Evolutionary conservation across 176 grass and related monocot species (phyloP).

Genomic region (Hsuehochloa calcarea): DNA sequence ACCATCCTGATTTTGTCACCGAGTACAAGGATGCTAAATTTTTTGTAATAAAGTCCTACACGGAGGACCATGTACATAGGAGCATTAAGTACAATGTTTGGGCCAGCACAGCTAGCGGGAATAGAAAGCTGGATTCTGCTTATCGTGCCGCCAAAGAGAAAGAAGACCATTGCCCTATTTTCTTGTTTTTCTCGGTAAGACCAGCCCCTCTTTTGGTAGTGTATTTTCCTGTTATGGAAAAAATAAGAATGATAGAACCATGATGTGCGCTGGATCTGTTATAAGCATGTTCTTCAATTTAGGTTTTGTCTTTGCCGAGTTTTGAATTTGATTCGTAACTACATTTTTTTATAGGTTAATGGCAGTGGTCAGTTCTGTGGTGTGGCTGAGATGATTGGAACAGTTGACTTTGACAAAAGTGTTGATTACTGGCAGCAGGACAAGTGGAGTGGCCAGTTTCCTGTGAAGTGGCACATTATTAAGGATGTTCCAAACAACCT

Average conservation of each 20-base stretch:
- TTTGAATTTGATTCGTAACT: conserved; percentile 6
- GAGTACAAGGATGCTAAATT: conserved; percentile 67
- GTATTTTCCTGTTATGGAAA: neutral
- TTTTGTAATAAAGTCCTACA: conserved; percentile 77
- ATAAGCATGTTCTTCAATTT: neutral
- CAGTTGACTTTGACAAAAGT: conserved; percentile 82
- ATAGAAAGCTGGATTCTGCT: conserved; percentile 66
- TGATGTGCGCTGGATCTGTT: neutral
- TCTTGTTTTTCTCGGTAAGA: conserved; percentile 80
- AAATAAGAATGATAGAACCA: neutral
- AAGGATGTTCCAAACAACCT: conserved; percentile 83
- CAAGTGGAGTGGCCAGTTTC: conserved; percentile 90
- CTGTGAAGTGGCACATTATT: conserved; percentile 87
- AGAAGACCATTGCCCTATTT: conserved; percentile 54
- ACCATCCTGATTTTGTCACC: conserved; percentile 48
- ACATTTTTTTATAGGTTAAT: conserved; percentile 62
- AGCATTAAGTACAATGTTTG: conserved; percentile 77
- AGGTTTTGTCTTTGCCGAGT: neutral
- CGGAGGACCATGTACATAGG: conserved; percentile 70
- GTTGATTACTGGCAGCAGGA: conserved; percentile 89
- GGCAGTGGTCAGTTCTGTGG: conserved; percentile 84
- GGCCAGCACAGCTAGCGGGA: conserved; percentile 60
- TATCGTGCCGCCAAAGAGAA: conserved; percentile 46
- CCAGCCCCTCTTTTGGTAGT: neutral
- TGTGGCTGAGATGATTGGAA: conserved; percentile 88